Evolutionary conservation across 352 stramenopile genomes (phyloP).

Genomic region (Paralagenidium karlingii): DNA sequence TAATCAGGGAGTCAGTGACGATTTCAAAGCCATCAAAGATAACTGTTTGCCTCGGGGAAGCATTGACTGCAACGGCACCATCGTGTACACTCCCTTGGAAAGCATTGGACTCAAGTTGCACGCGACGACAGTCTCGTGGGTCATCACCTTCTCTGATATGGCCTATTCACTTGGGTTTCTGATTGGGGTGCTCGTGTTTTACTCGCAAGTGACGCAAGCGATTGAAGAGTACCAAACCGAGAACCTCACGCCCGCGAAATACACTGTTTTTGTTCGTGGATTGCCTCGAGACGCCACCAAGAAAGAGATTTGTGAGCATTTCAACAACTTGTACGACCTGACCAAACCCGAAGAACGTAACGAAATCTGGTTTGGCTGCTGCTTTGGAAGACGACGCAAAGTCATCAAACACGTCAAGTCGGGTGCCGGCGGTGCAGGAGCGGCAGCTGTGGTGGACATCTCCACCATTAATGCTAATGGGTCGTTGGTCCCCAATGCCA

Average conservation of each 20-base stretch:
- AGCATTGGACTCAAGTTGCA: conserved; percentile 27
- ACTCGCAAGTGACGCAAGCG: conserved; percentile 17
- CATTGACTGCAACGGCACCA: conserved; percentile 64
- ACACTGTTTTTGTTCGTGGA: conserved; percentile 60
- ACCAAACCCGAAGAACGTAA: conserved; percentile 47
- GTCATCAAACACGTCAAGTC: conserved; percentile 32
- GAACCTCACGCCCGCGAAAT: conserved; percentile 72
- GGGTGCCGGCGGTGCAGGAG: conserved; percentile 9
- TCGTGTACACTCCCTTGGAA: conserved; percentile 58
- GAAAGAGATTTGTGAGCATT: conserved; percentile 57
- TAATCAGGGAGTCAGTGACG: conserved; percentile 60
- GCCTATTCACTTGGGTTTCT: conserved; percentile 60
- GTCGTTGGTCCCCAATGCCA: too few relatives aligned
- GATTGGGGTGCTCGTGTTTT: conserved; percentile 46
- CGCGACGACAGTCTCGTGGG: conserved; percentile 48
- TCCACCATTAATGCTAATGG: too few relatives aligned
- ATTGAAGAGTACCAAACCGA: conserved; percentile 61
- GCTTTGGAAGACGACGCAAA: conserved; percentile 35
- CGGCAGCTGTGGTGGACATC: too few relatives aligned
- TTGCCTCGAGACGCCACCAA: conserved; percentile 51
- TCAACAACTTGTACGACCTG: conserved; percentile 60
- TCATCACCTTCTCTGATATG: conserved; percentile 48
- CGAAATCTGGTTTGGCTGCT: conserved; percentile 48
- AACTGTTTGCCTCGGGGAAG: conserved; percentile 30
- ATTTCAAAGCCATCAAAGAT: conserved; percentile 22